These are phyloP conservation scores for Solanum medicagineum DNA, from an alignment of 257 asterid species.

Conservation along the genomic window DNA sequence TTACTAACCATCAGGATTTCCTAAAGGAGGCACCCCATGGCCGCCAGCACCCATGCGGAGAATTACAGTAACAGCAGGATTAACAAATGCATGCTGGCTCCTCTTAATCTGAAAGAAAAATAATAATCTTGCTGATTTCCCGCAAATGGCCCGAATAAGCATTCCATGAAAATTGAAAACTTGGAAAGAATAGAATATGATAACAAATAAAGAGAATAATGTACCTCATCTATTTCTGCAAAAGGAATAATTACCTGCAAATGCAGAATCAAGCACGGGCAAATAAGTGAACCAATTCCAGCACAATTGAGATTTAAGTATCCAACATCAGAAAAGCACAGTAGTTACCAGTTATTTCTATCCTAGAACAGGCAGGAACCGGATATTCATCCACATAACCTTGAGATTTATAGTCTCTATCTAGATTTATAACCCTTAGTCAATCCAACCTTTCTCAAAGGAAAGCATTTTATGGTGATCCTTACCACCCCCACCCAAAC, in stretches of 20 bases:
- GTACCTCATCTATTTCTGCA: slow-evolving; percentile 90
- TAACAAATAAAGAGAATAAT: slow-evolving; percentile 5
- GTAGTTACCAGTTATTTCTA: neutral
- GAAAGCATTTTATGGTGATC: neutral
- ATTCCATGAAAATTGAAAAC: slow-evolving; percentile 2
- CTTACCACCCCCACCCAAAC: neutral
- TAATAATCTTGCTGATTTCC: slow-evolving; percentile 1
- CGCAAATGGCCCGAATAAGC: neutral
- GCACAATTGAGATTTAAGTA: neutral
- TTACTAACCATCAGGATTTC: slow-evolving; percentile 75
- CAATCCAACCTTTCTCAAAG: neutral
- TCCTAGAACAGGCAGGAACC: neutral
- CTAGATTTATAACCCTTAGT: neutral
- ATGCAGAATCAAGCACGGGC: slow-evolving; percentile 7
- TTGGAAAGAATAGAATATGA: slow-evolving; percentile 1
- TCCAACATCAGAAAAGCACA: neutral
- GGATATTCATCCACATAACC: neutral
- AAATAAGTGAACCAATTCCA: neutral
- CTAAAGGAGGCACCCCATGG: slow-evolving; percentile 82
- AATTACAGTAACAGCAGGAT: slow-evolving; percentile 73
- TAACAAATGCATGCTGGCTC: slow-evolving; percentile 85
- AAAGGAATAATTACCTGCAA: slow-evolving; percentile 81
- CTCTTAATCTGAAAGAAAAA: slow-evolving; percentile 54
- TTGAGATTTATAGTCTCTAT: neutral
- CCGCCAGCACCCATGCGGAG: slow-evolving; percentile 87